These are phyloP conservation scores for Mentha longifolia DNA, from an alignment of 257 asterid genomes.

Conservation along the genomic window DNA sequence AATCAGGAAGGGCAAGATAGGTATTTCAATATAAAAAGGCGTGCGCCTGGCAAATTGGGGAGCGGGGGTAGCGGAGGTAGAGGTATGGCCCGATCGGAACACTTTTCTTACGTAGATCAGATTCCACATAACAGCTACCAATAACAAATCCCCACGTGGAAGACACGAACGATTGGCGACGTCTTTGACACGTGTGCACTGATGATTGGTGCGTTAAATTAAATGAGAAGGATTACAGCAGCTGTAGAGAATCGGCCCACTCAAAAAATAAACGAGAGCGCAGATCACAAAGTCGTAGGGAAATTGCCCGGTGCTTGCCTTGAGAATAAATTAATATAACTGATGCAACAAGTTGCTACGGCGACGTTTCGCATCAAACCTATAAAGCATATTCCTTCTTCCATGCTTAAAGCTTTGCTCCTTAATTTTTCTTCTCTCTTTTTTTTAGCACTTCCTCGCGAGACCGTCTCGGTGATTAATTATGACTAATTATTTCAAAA, in stretches of 20 bases:
- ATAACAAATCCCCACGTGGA: slow-evolving; percentile 4
- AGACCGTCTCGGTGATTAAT: no score
- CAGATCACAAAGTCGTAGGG: slow-evolving; percentile 22
- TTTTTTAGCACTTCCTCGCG: no score
- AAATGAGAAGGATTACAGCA: background rate
- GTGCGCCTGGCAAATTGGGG: slow-evolving; percentile 1
- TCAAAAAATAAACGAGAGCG: background rate
- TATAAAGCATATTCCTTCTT: slow-evolving; percentile 41
- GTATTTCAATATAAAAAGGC: background rate
- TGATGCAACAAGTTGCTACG: background rate
- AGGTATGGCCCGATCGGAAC: background rate
- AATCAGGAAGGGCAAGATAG: slow-evolving; percentile 25
- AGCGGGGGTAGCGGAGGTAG: background rate
- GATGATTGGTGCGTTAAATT: background rate
- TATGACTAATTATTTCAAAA: no score
- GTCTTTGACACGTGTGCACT: slow-evolving; percentile 2
- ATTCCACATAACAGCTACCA: slow-evolving; percentile 23
- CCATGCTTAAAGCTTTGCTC: slow-evolving; percentile 4
- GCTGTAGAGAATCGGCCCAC: slow-evolving; percentile 2
- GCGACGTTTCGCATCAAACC: slow-evolving; percentile 29
- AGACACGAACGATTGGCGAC: background rate
- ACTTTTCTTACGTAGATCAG: slow-evolving; percentile 10
- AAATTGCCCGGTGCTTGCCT: slow-evolving; percentile 47
- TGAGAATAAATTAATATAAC: background rate
- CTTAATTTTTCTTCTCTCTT: no score